Base-by-base conservation (phyloP, 768 basidiomycete genomes). In the Asterophora parasitica region DNA sequence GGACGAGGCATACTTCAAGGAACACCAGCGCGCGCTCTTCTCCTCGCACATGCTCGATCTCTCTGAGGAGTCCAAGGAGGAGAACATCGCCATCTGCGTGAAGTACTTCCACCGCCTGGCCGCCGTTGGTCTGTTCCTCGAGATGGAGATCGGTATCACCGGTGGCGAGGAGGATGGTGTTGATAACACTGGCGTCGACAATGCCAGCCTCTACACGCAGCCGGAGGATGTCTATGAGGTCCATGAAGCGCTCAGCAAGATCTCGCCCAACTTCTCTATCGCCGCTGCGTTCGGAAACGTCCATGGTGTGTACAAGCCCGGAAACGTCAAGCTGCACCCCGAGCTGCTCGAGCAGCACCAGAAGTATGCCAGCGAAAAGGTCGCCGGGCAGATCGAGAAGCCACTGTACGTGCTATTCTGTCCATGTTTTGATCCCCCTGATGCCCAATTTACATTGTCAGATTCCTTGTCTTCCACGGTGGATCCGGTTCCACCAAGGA, bases 121-220 rank as follows among this genome's bases (percentile, higher is more conserved):
- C 2, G 82, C 85, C 52, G 68, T 98, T 62, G 87, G 89, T 43
- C 72, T 91, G 52, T 99, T 92, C 92, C 91, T 99, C 67, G 96
- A 99, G 80, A 99, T 99, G 96, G 96, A 99, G 72, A 99, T 99
- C 66, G 96, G 96, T 62, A 98, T 99, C 71, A 99, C 96, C 42
- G 96, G 96, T 62, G 96, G 96, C 60, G 96, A 99, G 69, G 96
- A 99, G 68, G 96, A 98, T 63, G 95, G 96, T 65, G 96, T 99
- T 41, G 95, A 99, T 73, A 99, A 99, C 79, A 86, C 92, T 38
- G 82, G 76, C 34, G 92, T 92, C 53, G 96, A 99, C 74, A 99
- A 98, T 71, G 74, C 84, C 38, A 79, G 80, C 50, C 76, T 98
- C 61, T 99, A 99, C 79, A 99, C 96, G 20, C 96, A 99, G 68